Evolutionary conservation across 345 rosid species (phyloP), one percentile per base, ranked within the genome.

Genomic region (Populus euphratica): DNA sequence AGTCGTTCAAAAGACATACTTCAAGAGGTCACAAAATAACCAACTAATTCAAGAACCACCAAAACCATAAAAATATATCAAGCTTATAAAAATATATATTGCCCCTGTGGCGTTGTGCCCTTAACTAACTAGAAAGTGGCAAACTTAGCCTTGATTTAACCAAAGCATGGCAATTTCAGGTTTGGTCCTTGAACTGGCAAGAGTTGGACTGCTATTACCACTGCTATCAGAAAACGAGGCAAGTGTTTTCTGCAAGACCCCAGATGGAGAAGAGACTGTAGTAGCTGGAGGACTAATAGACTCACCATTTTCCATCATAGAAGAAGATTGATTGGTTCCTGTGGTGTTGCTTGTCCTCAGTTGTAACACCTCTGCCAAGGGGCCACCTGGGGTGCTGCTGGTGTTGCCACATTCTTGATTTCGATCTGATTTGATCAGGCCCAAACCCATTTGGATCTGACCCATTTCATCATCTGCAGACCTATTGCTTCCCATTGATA

Each of bases 341-440:
- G 66, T 36, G 31, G 69, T 77, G 29, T 82, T 31, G 68, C 20
- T 61, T 6, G 69, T 70, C 65, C 83, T 84, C 0, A 88, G 82
- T 80, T 90, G 83, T 4, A 92, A 81, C 67, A 89, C 91, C 80
- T 92, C 95, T 1, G 92, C 97, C 52, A 93, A 80, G 43, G 97
- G 97, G 38, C 97, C 97, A 1, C 97, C 97, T 2, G 89, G 92
- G 0, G 91, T 68, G 73, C 76, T 77, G 70, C 41, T 36, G 70
- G 43, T 33, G 39, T 8, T 23, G 33, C 75, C 74, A 76, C 77
- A 78, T 68, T 83, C 80, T 66, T 67, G 72, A 47, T 77, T 82
- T 54, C 77, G 82, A 77, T 78, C 72, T 25, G 84, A 78, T 52
- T 83, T 79, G 13, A 16, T 66, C 2, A 86, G 72, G 3, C 86